Conservation (phyloP, 495 filamentous ascomycete genomes). For the Peziza echinospora region DNA sequence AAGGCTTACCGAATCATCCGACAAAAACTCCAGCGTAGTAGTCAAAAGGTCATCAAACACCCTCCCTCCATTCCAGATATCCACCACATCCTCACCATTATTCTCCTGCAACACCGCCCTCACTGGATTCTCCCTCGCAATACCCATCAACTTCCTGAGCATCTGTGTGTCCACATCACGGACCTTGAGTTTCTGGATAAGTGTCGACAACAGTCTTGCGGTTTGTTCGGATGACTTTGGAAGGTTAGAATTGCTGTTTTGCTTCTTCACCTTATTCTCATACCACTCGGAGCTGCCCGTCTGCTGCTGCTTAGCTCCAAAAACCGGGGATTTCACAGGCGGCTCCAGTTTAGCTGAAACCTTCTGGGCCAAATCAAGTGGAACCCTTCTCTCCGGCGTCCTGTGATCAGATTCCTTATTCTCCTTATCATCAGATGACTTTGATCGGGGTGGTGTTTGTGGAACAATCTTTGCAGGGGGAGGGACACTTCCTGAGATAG, state of each 20-base stretch:
- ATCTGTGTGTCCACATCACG: conserved; percentile 62
- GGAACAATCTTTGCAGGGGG: conserved; percentile 22
- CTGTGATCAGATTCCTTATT: conserved; percentile 1
- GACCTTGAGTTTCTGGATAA: conserved; percentile 48
- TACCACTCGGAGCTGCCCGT: conserved; percentile 21
- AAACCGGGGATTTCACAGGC: conserved; percentile 2
- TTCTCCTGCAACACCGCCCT: conserved; percentile 35
- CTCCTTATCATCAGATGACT: not conserved
- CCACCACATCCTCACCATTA: conserved; percentile 14
- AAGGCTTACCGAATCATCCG: conserved; percentile 22
- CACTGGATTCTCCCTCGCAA: conserved; percentile 43
- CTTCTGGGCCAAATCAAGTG: not conserved
- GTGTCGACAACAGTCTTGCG: conserved; percentile 44
- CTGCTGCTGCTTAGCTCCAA: conserved; percentile 8
- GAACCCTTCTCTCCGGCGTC: not conserved
- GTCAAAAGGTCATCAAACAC: conserved; percentile 52
- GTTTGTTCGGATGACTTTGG: conserved; percentile 30
- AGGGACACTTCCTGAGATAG: conserved; percentile 7
- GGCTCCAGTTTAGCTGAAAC: not conserved
- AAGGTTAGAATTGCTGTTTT: conserved; percentile 17
- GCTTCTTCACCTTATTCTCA: conserved; percentile 12
- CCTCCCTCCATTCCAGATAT: conserved; percentile 31
- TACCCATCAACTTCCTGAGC: conserved; percentile 66
- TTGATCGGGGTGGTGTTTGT: not conserved
- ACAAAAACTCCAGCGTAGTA: conserved; percentile 55